Percentiles rank a stretch among this genome's conserved stretches.
Conservation (phyloP, 2,329 filamentous ascomycete species). For the Verticillium longisporum region DNA sequence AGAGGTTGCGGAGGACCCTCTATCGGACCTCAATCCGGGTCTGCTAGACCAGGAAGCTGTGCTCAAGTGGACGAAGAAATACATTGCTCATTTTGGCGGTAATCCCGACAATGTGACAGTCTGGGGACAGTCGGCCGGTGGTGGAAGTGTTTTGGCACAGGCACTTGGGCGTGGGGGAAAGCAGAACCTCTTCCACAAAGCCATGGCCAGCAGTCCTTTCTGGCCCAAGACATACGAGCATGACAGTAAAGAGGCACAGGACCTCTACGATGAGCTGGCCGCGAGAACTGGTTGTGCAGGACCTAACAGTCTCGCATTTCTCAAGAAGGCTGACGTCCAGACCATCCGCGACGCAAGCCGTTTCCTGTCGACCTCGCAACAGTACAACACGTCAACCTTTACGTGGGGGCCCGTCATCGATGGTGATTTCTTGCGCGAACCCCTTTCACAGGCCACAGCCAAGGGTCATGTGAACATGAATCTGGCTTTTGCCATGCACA, state of each 20-base stretch:
- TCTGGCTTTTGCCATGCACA: conserved; percentile 48
- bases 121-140: conserved; percentile 20
- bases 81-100: conserved; percentile 20
- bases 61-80: conserved; percentile 17
- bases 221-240: conserved; percentile 53
- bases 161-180: conserved; percentile 6
- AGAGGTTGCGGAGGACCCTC: conserved; percentile 33
- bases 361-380: conserved; percentile 37
- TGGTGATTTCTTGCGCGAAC: conserved; percentile 39
- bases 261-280: conserved; percentile 38
- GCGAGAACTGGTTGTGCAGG: conserved; percentile 39
- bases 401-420: conserved; percentile 58
- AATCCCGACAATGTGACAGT: conserved; percentile 18
- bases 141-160: conserved; percentile 12
- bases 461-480: conserved; percentile 40
- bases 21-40: conserved; percentile 43
- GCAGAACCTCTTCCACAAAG: conserved; percentile 15
- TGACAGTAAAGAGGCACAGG: conserved; percentile 42
- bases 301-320: conserved; percentile 41
- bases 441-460: conserved; percentile 35
- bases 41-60: conserved; percentile 27
- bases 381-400: conserved; percentile 48
- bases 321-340: conserved; percentile 48
- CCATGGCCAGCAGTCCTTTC: conserved; percentile 40
- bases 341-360: conserved; percentile 44